These are phyloP conservation scores for Syzygium aqueum DNA, from an alignment of 345 rosid species.

Conservation along the genomic window DNA sequence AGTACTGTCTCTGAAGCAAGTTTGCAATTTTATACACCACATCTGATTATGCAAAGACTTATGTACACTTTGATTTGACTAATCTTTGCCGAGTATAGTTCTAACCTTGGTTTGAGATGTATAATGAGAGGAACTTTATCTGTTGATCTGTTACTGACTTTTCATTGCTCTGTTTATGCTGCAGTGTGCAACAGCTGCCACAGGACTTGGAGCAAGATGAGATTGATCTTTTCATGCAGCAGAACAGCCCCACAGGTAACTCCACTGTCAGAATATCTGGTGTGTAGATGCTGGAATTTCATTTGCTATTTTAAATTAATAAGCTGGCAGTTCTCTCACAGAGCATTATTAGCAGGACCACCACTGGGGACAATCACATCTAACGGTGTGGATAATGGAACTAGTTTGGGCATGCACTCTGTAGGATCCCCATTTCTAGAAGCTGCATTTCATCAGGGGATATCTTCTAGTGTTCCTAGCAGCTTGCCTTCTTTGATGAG, in stretches of 20 bases:
- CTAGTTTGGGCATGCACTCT: constrained; percentile 36
- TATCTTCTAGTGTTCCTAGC: constrained; percentile 58
- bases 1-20: background rate
- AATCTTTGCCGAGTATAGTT: background rate
- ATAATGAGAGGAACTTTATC: background rate
- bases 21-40: background rate
- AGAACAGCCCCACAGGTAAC: constrained; percentile 24
- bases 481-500: constrained; percentile 55
- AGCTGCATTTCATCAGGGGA: constrained; percentile 35
- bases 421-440: constrained; percentile 46
- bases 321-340: constrained; percentile 5
- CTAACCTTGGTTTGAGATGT: background rate
- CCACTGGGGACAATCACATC: constrained; percentile 39
- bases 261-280: constrained; percentile 23
- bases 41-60: background rate
- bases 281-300: constrained; percentile 8
- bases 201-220: constrained; percentile 23
- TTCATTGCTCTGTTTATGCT: background rate
- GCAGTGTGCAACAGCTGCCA: constrained; percentile 23
- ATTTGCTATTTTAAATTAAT: background rate
- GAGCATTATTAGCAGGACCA: constrained; percentile 20
- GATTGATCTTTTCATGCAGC: constrained; percentile 12
- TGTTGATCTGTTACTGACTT: background rate
- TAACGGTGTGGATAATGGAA: constrained; percentile 42
- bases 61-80: background rate